Conservation (phyloP, 345 rosid species). For the Hibiscus tridactylites region DNA sequence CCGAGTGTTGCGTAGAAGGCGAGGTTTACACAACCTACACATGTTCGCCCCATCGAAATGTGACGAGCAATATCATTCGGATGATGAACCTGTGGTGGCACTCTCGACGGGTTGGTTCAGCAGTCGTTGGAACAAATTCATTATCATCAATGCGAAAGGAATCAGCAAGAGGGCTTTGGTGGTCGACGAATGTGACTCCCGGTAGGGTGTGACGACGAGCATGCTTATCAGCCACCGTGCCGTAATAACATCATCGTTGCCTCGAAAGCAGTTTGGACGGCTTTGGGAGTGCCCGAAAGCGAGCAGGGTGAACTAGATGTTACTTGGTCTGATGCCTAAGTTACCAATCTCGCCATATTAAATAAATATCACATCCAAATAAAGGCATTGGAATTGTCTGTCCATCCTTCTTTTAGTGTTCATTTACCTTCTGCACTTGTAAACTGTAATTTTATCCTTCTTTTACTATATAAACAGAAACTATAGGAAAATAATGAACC, state of each 20-base stretch:
- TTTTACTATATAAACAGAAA: too few species aligned
- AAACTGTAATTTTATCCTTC: too few species aligned
- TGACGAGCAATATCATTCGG: not conserved
- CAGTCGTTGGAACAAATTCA: slow-evolving; percentile 2
- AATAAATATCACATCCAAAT: not conserved
- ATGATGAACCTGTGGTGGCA: not conserved
- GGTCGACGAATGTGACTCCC: slow-evolving; percentile 8
- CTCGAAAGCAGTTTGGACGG: slow-evolving; percentile 7
- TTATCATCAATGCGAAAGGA: not conserved
- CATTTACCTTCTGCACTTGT: too few species aligned
- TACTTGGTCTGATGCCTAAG: slow-evolving; percentile 1
- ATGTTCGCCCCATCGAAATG: not conserved
- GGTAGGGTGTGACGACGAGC: not conserved
- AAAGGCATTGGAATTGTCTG: too few species aligned
- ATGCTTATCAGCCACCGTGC: slow-evolving; percentile 5
- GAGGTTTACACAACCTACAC: slow-evolving; percentile 1
- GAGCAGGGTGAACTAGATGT: slow-evolving; percentile 1
- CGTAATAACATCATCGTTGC: not conserved
- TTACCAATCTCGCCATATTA: not conserved
- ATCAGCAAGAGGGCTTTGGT: not conserved
- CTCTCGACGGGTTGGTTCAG: not conserved
- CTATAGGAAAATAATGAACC: too few species aligned
- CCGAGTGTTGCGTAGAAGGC: slow-evolving; percentile 8
- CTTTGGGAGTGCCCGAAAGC: slow-evolving; percentile 6
- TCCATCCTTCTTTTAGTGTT: too few species aligned